These are phyloP conservation scores for Penium margaritaceum DNA, from an alignment of 139 green algal genomes.

Conservation along the genomic window DNA sequence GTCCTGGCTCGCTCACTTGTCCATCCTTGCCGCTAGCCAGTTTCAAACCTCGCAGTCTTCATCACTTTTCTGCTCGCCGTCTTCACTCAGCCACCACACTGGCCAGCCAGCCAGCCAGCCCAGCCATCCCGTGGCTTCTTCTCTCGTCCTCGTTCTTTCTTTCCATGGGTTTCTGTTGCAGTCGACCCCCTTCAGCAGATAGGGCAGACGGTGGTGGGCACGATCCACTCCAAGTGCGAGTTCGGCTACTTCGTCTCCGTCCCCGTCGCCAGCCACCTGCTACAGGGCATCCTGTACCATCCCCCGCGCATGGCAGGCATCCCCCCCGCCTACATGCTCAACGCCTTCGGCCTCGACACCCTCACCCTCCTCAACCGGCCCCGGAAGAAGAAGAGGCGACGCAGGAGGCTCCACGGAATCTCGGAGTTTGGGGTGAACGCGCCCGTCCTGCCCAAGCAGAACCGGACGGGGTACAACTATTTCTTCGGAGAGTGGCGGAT, in stretches of 20 bases:
- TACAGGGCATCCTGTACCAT: not conserved
- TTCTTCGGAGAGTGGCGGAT: slow-evolving; percentile 15
- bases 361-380: not conserved
- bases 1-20: not conserved
- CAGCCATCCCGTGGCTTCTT: too few relatives aligned
- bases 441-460: slow-evolving; percentile 4
- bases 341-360: not conserved
- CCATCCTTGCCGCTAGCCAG: not conserved
- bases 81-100: not conserved
- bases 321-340: not conserved
- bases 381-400: not conserved
- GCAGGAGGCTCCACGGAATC: too few relatives aligned
- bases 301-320: not conserved
- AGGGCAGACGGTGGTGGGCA: slow-evolving; percentile 23
- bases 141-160: not conserved
- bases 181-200: slow-evolving; percentile 2
- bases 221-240: slow-evolving; percentile 36
- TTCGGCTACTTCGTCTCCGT: slow-evolving; percentile 36
- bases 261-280: slow-evolving; percentile 10
- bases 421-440: not conserved
- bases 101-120: not conserved
- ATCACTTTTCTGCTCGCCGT: not conserved
- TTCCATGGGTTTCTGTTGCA: slow-evolving; percentile 2
- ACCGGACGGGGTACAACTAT: slow-evolving; percentile 20
- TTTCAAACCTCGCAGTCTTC: not conserved